Conservation (phyloP, 495 filamentous ascomycete genomes). For the Aspergillus sclerotiicarbonarius region DNA sequence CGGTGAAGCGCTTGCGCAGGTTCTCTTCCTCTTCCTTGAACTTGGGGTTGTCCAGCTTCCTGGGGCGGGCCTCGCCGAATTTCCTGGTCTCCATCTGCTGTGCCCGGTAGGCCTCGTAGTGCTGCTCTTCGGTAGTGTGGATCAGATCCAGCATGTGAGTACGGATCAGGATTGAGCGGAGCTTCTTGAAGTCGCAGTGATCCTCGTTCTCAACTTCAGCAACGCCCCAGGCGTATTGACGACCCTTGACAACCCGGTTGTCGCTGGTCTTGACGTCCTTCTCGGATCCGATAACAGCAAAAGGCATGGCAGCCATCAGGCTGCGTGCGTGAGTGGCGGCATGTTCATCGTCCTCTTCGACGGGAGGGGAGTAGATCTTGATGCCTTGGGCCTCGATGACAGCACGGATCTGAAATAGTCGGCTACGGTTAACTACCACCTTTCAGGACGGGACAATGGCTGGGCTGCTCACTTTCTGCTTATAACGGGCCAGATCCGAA, state of each 20-base stretch:
- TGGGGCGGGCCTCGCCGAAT: slow-evolving; percentile 93
- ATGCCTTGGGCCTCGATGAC: slow-evolving; percentile 98
- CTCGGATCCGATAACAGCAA: slow-evolving; percentile 97
- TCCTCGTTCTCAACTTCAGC: slow-evolving; percentile 99
- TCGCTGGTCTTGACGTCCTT: slow-evolving; percentile 97
- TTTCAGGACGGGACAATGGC: not conserved
- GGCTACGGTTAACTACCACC: slow-evolving; percentile 8
- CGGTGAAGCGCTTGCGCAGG: slow-evolving; percentile 96
- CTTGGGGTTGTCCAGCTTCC: slow-evolving; percentile 99
- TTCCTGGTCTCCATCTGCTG: slow-evolving; percentile 99
- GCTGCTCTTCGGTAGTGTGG: slow-evolving; percentile 97
- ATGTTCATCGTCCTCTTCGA: slow-evolving; percentile 97
- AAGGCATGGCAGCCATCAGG: slow-evolving; percentile 96
- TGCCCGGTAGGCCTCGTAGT: slow-evolving; percentile 98
- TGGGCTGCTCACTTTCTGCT: slow-evolving; percentile 68
- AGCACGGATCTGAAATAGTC: slow-evolving; percentile 68
- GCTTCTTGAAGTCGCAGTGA: slow-evolving; percentile 99
- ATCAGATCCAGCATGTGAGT: slow-evolving; percentile 99
- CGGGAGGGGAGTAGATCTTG: slow-evolving; percentile 96
- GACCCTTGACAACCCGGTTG: slow-evolving; percentile 94
- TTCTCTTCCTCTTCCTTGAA: slow-evolving; percentile 99
- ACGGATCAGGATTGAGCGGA: slow-evolving; percentile 96
- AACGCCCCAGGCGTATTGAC: slow-evolving; percentile 98
- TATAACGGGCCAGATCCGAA: slow-evolving; percentile 84
- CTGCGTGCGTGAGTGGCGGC: slow-evolving; percentile 90